Evolutionary conservation across 2,329 filamentous ascomycete species (phyloP).

Genomic region (Drechslerella stenobrocha): DNA sequence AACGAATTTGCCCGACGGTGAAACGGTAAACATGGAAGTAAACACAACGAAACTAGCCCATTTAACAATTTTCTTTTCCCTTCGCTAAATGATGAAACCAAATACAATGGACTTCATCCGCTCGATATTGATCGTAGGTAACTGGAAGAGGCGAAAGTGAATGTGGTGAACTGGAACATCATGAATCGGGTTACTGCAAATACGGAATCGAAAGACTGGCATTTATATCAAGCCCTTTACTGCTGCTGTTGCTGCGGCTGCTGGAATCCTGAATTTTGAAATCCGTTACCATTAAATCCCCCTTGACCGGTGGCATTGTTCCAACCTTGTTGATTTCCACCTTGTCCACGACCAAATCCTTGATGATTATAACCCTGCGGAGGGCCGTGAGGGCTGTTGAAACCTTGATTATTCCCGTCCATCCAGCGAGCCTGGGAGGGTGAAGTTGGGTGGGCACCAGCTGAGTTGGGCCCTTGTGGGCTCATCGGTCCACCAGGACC

Average conservation of each 20-base stretch:
- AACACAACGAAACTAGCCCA: conserved; percentile 40
- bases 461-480: conserved; percentile 37
- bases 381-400: conserved; percentile 43
- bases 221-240: conserved; percentile 5
- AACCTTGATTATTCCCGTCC: conserved; percentile 42
- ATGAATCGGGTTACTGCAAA: conserved; percentile 22
- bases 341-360: conserved; percentile 44
- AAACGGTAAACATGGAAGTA: conserved; percentile 22
- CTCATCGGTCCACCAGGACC: conserved; percentile 68
- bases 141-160: conserved; percentile 16
- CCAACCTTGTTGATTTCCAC: conserved; percentile 38
- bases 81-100: conserved; percentile 45
- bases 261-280: conserved; percentile 40
- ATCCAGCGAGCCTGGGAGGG: conserved; percentile 41
- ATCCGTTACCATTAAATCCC: conserved; percentile 45
- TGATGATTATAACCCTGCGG: conserved; percentile 41
- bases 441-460: conserved; percentile 38
- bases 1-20: conserved; percentile 30
- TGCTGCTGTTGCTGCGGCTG: conserved; percentile 46
- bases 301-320: conserved; percentile 34
- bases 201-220: neutral
- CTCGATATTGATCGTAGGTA: conserved; percentile 28
- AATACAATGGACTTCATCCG: conserved; percentile 40
- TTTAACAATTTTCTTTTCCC: conserved; percentile 43
- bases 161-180: conserved; percentile 21